A percentile compares a stretch with the other conserved stretches of the same genome.
phyloP scores from a whole-genome alignment of 768 basidiomycete genomes.

The Dioszegia hungarica region DNA sequence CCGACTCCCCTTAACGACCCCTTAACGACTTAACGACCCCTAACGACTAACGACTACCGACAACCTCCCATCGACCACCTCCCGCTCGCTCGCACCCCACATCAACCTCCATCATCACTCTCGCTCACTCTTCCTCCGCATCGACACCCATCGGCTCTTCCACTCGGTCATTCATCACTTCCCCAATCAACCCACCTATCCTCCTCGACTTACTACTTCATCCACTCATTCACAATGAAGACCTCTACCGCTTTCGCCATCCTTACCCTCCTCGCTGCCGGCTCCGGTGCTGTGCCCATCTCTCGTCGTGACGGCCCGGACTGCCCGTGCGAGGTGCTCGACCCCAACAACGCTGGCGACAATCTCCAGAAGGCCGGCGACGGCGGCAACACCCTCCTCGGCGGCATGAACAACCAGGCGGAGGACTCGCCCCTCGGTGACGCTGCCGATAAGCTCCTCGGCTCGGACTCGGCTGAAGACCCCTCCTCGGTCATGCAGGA shows the following conservation, averaged over 20 bases:
- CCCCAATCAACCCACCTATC: too few relatives aligned
- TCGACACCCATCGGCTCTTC: too few relatives aligned
- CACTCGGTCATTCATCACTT: too few relatives aligned
- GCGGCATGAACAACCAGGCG: neutral
- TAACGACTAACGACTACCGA: neutral
- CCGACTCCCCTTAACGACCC: conserved; percentile 4
- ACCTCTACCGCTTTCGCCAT: conserved; percentile 20
- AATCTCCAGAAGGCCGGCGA: neutral
- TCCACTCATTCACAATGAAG: conserved; percentile 10
- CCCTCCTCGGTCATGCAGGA: neutral
- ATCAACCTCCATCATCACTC: neutral
- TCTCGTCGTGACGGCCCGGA: neutral
- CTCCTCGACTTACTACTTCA: neutral
- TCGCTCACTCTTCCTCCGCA: too few relatives aligned
- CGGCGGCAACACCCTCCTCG: neutral
- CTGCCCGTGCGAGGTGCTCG: conserved; percentile 3
- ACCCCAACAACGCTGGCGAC: conserved; percentile 1
- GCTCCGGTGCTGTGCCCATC: conserved; percentile 3
- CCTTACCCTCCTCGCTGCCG: conserved; percentile 17
- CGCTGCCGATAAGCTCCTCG: neutral
- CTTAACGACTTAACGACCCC: conserved; percentile 12
- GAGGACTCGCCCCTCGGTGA: neutral
- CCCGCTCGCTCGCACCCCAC: neutral
- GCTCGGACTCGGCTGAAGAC: neutral
- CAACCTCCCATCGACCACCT: neutral